Conservation (phyloP, 306 rosid genomes). For the Hylodesmum podocarpum region DNA sequence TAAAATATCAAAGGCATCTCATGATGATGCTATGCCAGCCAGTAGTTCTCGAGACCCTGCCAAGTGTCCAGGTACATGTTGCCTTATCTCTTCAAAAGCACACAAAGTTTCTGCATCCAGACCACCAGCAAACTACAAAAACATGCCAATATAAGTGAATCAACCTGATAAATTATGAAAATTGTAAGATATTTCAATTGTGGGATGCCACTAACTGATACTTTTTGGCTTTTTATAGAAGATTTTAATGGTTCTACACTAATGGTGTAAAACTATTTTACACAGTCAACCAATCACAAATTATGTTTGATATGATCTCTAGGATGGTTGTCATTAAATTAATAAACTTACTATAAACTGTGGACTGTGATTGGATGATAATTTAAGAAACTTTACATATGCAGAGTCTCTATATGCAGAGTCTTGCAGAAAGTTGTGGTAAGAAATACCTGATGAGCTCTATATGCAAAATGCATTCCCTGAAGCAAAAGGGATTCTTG, state of each 20-base stretch:
- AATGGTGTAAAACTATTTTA: too few species aligned
- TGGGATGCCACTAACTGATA: background rate
- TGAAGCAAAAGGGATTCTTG: slow-evolving; percentile 88
- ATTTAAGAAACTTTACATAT: too few species aligned
- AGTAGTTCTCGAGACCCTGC: slow-evolving; percentile 54
- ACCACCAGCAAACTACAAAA: slow-evolving; percentile 82
- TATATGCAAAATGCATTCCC: slow-evolving; percentile 71
- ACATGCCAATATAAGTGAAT: background rate
- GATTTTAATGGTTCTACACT: too few species aligned
- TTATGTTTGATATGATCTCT: too few species aligned
- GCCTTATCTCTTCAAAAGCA: slow-evolving; percentile 75
- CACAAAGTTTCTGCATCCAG: slow-evolving; percentile 75
- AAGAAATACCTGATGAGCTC: slow-evolving; percentile 74
- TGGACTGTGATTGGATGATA: too few species aligned
- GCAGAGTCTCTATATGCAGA: too few species aligned
- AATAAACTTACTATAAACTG: too few species aligned
- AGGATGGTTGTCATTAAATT: too few species aligned
- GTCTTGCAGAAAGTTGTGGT: background rate
- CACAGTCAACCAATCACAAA: too few species aligned
- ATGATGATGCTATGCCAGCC: slow-evolving; percentile 56
- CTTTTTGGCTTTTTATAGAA: background rate
- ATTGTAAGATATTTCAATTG: background rate
- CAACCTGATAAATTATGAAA: background rate
- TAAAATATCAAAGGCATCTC: slow-evolving; percentile 25
- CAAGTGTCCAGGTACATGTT: slow-evolving; percentile 51